These are phyloP conservation scores for Podaxis sp. DNA, from an alignment of 768 basidiomycete genomes.

Conservation along the genomic window DNA sequence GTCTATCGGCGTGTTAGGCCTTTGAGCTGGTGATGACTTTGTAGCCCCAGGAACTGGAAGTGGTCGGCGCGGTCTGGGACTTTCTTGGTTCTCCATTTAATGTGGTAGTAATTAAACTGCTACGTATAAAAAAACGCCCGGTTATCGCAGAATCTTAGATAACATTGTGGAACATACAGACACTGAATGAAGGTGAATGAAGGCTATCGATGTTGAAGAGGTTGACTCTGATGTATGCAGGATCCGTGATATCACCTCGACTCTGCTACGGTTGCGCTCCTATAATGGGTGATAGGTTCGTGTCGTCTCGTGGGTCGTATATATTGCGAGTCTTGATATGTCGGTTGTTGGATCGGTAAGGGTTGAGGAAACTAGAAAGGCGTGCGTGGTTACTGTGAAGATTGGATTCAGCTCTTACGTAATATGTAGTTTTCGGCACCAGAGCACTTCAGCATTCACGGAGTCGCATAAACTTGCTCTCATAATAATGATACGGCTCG, in stretches of 20 bases:
- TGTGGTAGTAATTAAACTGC: slow-evolving; percentile 4
- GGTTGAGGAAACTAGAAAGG: not conserved
- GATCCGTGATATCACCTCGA: slow-evolving; percentile 2
- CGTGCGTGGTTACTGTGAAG: slow-evolving; percentile 3
- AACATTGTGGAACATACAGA: slow-evolving; percentile 14
- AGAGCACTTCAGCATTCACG: not conserved
- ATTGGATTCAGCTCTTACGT: slow-evolving; percentile 1
- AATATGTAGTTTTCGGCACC: not conserved
- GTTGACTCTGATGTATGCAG: slow-evolving; percentile 1
- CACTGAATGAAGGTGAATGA: slow-evolving; percentile 11
- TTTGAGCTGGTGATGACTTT: slow-evolving; percentile 27
- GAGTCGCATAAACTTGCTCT: not conserved
- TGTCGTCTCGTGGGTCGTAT: not conserved
- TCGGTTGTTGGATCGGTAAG: not conserved
- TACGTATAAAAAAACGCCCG: not conserved
- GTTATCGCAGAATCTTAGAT: slow-evolving; percentile 4
- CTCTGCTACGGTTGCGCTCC: not conserved
- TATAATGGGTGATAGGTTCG: not conserved
- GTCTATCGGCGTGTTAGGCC: slow-evolving; percentile 41
- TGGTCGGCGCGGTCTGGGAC: slow-evolving; percentile 45
- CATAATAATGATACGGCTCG: not conserved
- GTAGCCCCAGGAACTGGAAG: slow-evolving; percentile 42
- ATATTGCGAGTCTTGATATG: not conserved
- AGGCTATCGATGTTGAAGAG: slow-evolving; percentile 9
- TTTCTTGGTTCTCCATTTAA: slow-evolving; percentile 50